A percentile compares a stretch with the other conserved stretches of the same genome.
These are phyloP conservation scores for Rhizophagus sp. DNA, from an alignment of 192 early-diverging fungal genomes.

Conservation along the genomic window DNA sequence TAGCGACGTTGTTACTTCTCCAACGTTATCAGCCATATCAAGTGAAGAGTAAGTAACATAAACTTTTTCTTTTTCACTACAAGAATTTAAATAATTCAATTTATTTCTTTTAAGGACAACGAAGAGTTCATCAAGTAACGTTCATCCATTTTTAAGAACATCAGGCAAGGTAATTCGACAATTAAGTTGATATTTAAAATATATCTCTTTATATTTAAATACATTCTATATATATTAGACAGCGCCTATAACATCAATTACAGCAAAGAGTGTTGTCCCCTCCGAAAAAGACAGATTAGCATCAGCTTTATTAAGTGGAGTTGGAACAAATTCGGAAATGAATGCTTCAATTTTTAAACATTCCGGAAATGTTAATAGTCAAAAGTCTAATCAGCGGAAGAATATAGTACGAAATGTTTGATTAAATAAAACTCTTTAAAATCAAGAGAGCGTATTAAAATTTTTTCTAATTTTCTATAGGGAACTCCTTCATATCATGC, in stretches of 20 bases:
- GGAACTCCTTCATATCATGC: background rate
- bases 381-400: background rate
- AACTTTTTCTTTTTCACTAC: background rate
- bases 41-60: background rate
- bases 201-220: background rate
- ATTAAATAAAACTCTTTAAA: background rate
- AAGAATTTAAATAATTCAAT: background rate
- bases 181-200: background rate
- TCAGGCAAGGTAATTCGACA: slow-evolving; percentile 1
- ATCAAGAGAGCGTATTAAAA: background rate
- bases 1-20: background rate
- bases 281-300: slow-evolving; percentile 16
- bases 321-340: background rate
- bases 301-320: slow-evolving; percentile 25
- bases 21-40: background rate
- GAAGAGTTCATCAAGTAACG: background rate
- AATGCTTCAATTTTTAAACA: background rate
- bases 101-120: background rate
- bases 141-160: slow-evolving; percentile 2
- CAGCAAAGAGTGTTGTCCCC: background rate
- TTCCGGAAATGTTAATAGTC: background rate
- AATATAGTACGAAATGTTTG: background rate
- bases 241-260: background rate
- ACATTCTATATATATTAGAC: background rate
- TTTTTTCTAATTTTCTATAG: background rate